A percentile compares a stretch with the other conserved stretches of the same genome.
These are phyloP conservation scores for Xylaria sp. DNA, from an alignment of 2,329 filamentous ascomycete species.

Conservation along the genomic window DNA sequence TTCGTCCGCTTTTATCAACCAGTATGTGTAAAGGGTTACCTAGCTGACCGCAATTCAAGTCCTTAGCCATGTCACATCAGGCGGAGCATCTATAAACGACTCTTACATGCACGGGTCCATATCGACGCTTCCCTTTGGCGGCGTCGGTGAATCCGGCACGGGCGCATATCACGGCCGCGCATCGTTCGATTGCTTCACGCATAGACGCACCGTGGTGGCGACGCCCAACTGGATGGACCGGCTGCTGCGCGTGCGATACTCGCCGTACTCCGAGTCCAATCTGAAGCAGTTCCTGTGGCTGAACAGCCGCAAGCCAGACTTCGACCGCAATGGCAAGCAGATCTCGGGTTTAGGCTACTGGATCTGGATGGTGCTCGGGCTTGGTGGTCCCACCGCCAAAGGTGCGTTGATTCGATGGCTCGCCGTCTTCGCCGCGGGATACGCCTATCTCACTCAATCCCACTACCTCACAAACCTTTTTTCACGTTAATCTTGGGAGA, in stretches of 20 bases:
- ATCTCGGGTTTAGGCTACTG: slow-evolving; percentile 66
- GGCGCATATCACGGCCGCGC: slow-evolving; percentile 82
- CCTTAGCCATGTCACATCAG: slow-evolving; percentile 71
- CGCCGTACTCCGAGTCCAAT: slow-evolving; percentile 65
- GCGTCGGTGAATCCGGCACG: slow-evolving; percentile 81
- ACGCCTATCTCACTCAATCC: slow-evolving; percentile 48
- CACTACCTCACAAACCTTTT: slow-evolving; percentile 23
- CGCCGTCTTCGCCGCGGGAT: slow-evolving; percentile 54
- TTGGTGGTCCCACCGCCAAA: slow-evolving; percentile 63
- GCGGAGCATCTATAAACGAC: slow-evolving; percentile 74
- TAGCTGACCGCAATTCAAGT: slow-evolving; percentile 52
- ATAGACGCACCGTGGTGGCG: slow-evolving; percentile 64
- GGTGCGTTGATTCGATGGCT: slow-evolving; percentile 65
- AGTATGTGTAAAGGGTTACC: slow-evolving; percentile 7
- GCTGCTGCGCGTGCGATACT: slow-evolving; percentile 74
- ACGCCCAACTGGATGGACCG: slow-evolving; percentile 76
- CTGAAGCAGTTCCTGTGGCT: slow-evolving; percentile 59
- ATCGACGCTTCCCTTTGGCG: slow-evolving; percentile 80
- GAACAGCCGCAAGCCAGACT: slow-evolving; percentile 63
- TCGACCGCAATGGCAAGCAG: slow-evolving; percentile 69
- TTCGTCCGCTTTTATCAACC: slow-evolving; percentile 8
- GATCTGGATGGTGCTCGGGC: slow-evolving; percentile 60
- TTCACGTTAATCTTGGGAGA: neutral
- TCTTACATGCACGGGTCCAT: slow-evolving; percentile 77
- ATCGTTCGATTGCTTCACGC: slow-evolving; percentile 69